phyloP scores from a whole-genome alignment of 1,284 basidiomycete species.

The Boletus smithii region DNA sequence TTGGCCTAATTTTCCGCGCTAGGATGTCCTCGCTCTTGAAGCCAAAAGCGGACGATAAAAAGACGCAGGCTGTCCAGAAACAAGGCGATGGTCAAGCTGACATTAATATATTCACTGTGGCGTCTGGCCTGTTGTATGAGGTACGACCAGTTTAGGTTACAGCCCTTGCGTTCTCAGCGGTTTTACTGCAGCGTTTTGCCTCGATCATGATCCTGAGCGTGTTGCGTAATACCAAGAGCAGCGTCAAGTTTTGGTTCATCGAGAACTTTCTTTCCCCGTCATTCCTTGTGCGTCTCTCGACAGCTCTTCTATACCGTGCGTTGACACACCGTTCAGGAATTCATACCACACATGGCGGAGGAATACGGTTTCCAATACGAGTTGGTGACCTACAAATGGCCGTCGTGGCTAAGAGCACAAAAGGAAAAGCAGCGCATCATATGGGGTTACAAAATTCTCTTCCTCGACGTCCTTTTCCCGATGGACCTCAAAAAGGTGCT shows the following conservation, averaged over 20 bases:
- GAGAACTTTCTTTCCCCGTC: slow-evolving; percentile 98
- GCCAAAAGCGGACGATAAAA: slow-evolving; percentile 22
- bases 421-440: slow-evolving; percentile 97
- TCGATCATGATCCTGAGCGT: slow-evolving; percentile 99
- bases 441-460: slow-evolving; percentile 99
- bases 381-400: slow-evolving; percentile 98
- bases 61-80: slow-evolving; percentile 17
- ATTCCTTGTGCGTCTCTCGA: slow-evolving; percentile 67
- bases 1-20: slow-evolving; percentile 1
- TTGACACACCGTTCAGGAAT: slow-evolving; percentile 57
- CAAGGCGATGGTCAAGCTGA: slow-evolving; percentile 58
- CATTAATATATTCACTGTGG: slow-evolving; percentile 99
- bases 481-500: slow-evolving; percentile 98
- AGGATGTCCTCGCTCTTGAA: slow-evolving; percentile 59
- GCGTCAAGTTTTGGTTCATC: slow-evolving; percentile 99
- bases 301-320: not conserved
- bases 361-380: slow-evolving; percentile 96
- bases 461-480: slow-evolving; percentile 97
- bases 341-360: slow-evolving; percentile 87
- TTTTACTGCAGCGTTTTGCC: slow-evolving; percentile 76
- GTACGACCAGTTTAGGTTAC: slow-evolving; percentile 37
- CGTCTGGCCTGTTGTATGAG: slow-evolving; percentile 94
- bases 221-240: slow-evolving; percentile 86
- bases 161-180: slow-evolving; percentile 4
- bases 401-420: slow-evolving; percentile 93